Percentiles rank a stretch among this genome's conserved stretches.
These are phyloP conservation scores for Suhomyces pyralidae DNA, from an alignment of 805 yeast genomes.

Conservation along the genomic window DNA sequence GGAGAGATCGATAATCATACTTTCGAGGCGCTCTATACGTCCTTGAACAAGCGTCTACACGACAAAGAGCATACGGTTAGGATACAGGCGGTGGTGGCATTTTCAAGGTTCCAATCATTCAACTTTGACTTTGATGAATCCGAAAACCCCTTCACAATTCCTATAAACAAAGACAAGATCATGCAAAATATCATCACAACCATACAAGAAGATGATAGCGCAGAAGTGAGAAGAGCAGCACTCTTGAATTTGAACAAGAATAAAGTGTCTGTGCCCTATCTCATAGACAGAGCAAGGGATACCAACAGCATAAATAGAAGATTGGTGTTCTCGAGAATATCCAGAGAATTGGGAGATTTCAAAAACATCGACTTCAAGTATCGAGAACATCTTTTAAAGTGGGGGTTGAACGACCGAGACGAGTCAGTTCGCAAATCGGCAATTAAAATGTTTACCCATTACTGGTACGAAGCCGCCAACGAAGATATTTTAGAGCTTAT, in stretches of 20 bases:
- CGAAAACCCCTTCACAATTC: slow-evolving; percentile 10
- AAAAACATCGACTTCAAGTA: slow-evolving; percentile 46
- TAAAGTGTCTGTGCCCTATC: slow-evolving; percentile 48
- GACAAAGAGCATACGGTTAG: slow-evolving; percentile 79
- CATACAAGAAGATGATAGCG: slow-evolving; percentile 72
- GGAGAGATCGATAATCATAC: slow-evolving; percentile 74
- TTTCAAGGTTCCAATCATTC: slow-evolving; percentile 68
- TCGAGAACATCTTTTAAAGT: slow-evolving; percentile 65
- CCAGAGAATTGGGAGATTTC: slow-evolving; percentile 66
- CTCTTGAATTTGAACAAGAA: slow-evolving; percentile 64
- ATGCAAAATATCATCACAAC: slow-evolving; percentile 22
- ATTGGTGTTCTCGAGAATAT: slow-evolving; percentile 62
- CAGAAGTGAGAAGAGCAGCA: slow-evolving; percentile 88
- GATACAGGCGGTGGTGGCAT: slow-evolving; percentile 77
- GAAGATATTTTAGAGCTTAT: slow-evolving; percentile 71
- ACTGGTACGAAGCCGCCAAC: slow-evolving; percentile 69
- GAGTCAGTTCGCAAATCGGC: slow-evolving; percentile 70
- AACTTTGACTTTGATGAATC: slow-evolving; percentile 35
- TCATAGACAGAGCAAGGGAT: slow-evolving; percentile 84
- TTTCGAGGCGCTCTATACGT: slow-evolving; percentile 58
- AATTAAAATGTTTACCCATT: slow-evolving; percentile 58
- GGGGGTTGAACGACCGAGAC: slow-evolving; percentile 91
- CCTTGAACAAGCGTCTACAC: slow-evolving; percentile 58
- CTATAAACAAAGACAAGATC: slow-evolving; percentile 9
- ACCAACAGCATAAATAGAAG: slow-evolving; percentile 68